Percentiles rank a stretch among this genome's conserved stretches.
These are phyloP conservation scores for Buxus sempervirens DNA, from an alignment of 164 flowering plant genomes.

Conservation along the genomic window DNA sequence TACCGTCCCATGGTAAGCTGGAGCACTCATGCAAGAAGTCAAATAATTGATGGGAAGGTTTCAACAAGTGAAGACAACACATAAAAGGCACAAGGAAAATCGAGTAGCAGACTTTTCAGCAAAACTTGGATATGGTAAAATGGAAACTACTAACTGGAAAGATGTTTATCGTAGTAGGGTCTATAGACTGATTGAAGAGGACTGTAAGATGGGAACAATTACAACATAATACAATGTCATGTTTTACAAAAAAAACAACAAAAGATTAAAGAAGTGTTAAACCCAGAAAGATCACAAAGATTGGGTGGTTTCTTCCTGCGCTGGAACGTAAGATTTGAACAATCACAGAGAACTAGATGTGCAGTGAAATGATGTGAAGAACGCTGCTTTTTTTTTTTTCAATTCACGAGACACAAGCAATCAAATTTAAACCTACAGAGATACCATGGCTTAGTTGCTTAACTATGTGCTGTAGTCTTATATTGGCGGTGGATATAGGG, in stretches of 20 bases:
- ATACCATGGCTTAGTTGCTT: conserved; percentile 58
- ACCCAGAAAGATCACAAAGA: conserved; percentile 73
- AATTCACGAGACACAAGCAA: conserved; percentile 58
- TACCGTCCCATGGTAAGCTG: too few species aligned
- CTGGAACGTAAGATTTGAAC: conserved; percentile 43
- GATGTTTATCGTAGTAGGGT: too few species aligned
- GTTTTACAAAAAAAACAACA: conserved; percentile 31
- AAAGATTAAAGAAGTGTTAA: conserved; percentile 37
- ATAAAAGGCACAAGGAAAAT: too few species aligned
- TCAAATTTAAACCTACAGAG: conserved; percentile 45
- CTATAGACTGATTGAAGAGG: too few species aligned
- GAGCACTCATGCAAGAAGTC: too few species aligned
- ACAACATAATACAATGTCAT: conserved; percentile 32
- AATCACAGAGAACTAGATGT: conserved; percentile 48
- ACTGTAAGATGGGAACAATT: conserved; percentile 38
- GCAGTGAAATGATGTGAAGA: conserved; percentile 45
- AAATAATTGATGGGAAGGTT: too few species aligned
- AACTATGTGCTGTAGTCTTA: conserved; percentile 64
- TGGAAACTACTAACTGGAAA: too few species aligned
- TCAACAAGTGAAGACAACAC: too few species aligned
- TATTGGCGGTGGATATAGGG: conserved; percentile 68
- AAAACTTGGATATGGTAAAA: too few species aligned
- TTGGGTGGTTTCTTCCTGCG: conserved; percentile 47
- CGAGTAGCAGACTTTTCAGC: too few species aligned
- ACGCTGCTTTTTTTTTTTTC: conserved; percentile 58